Percentiles rank a stretch among this genome's conserved stretches.
Evolutionary conservation across 306 rosid species (phyloP).

Genomic region (Corylus avellana): DNA sequence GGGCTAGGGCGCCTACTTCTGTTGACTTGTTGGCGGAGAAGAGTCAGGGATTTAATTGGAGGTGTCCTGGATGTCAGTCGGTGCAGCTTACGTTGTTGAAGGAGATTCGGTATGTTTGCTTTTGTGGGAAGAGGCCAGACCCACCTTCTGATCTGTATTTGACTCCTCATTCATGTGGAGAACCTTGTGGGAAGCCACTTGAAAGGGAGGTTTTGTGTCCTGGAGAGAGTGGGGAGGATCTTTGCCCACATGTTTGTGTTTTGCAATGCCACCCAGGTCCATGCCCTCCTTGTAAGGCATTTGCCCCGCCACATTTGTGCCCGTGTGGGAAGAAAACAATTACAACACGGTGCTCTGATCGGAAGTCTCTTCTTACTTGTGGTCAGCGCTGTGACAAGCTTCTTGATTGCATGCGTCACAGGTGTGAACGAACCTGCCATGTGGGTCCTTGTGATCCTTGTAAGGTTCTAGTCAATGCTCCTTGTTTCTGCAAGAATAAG

Average conservation of each 20-base stretch:
- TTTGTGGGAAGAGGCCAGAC: slow-evolving; percentile 85
- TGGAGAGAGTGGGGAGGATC: slow-evolving; percentile 62
- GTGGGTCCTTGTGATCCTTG: slow-evolving; percentile 87
- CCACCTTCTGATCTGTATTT: slow-evolving; percentile 90
- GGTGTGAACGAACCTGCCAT: slow-evolving; percentile 66
- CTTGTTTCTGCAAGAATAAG: slow-evolving; percentile 75
- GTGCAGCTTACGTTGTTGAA: slow-evolving; percentile 68
- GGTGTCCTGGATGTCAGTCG: slow-evolving; percentile 96
- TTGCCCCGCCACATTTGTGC: slow-evolving; percentile 76
- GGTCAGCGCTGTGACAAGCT: slow-evolving; percentile 78
- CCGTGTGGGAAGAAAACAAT: slow-evolving; percentile 88
- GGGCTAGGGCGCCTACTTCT: slow-evolving; percentile 93
- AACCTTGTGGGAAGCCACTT: slow-evolving; percentile 83
- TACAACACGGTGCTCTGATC: slow-evolving; percentile 82
- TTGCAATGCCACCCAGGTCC: slow-evolving; percentile 99
- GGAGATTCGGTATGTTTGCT: slow-evolving; percentile 85
- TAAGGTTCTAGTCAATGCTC: slow-evolving; percentile 58
- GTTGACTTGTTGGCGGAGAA: slow-evolving; percentile 68
- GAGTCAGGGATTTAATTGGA: slow-evolving; percentile 87
- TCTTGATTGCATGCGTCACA: slow-evolving; percentile 79
- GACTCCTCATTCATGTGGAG: slow-evolving; percentile 96
- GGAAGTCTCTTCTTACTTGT: slow-evolving; percentile 75
- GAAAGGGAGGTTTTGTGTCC: slow-evolving; percentile 51
- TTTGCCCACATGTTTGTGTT: slow-evolving; percentile 89
- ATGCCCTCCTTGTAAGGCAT: slow-evolving; percentile 92